Percentiles rank a stretch among this genome's conserved stretches.
phyloP scores from a whole-genome alignment of 148 eudicot species.

The Arctostaphylos glauca region DNA sequence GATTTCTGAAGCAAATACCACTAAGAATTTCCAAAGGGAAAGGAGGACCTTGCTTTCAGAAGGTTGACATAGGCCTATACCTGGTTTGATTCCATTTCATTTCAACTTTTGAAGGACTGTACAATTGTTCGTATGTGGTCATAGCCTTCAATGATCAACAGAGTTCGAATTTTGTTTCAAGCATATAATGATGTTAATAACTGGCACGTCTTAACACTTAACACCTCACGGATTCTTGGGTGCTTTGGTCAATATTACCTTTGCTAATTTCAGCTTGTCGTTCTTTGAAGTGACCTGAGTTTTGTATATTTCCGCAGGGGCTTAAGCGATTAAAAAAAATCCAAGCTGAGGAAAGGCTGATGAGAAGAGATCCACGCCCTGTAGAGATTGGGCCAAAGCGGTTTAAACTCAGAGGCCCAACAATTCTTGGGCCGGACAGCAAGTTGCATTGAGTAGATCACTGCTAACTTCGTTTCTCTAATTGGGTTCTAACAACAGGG shows the following conservation, averaged over 20 bases:
- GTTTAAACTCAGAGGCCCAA: conserved; percentile 66
- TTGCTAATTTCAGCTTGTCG: not conserved
- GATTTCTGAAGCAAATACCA: not conserved
- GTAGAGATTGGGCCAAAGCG: conserved; percentile 67
- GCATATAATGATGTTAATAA: not conserved
- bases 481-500: conserved; percentile 48
- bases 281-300: not conserved
- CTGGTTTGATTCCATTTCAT: not conserved
- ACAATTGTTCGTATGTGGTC: not conserved
- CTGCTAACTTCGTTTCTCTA: conserved; percentile 40
- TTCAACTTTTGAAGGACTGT: not conserved
- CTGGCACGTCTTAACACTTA: not conserved
- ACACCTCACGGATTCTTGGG: not conserved
- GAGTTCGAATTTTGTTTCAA: not conserved
- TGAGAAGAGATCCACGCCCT: conserved; percentile 33
- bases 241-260: not conserved
- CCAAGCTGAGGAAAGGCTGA: conserved; percentile 34
- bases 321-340: conserved; percentile 61
- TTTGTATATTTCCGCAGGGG: conserved; percentile 44
- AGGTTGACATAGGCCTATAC: not conserved
- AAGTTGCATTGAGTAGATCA: conserved; percentile 18
- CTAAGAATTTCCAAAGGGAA: not conserved
- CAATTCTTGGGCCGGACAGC: conserved; percentile 18
- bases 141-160: not conserved
- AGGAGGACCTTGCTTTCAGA: not conserved